These are phyloP conservation scores for Pseudomassariella vexata DNA, from an alignment of 2,329 filamentous ascomycete genomes.

Conservation along the genomic window DNA sequence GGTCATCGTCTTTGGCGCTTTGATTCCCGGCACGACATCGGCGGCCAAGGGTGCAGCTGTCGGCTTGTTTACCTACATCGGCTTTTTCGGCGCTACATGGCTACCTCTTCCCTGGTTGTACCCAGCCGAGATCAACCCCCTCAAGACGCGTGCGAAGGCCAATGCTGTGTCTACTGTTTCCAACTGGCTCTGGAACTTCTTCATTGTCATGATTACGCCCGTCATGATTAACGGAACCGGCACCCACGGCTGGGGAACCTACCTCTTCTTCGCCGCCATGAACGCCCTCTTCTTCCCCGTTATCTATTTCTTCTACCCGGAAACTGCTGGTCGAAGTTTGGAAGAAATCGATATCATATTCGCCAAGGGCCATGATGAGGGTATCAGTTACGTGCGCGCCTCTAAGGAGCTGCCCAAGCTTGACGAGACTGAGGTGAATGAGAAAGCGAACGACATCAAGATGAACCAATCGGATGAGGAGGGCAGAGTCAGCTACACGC, in stretches of 20 bases:
- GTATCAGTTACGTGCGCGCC: conserved; percentile 54
- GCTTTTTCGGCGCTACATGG: conserved; percentile 62
- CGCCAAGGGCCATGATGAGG: conserved; percentile 51
- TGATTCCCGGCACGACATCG: conserved; percentile 58
- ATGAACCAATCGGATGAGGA: too few relatives aligned
- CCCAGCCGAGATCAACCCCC: conserved; percentile 48
- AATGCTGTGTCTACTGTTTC: conserved; percentile 52
- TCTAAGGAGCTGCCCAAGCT: conserved; percentile 51
- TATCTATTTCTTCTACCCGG: conserved; percentile 46
- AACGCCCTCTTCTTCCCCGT: conserved; percentile 29
- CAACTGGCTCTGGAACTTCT: conserved; percentile 48
- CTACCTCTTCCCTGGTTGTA: conserved; percentile 58
- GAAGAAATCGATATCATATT: conserved; percentile 57
- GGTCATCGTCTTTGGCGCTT: conserved; percentile 55
- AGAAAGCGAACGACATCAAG: conserved; percentile 32
- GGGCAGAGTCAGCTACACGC: too few relatives aligned
- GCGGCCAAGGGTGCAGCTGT: conserved; percentile 63
- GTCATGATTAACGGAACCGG: conserved; percentile 55
- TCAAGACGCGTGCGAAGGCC: conserved; percentile 39
- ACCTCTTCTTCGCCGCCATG: conserved; percentile 36
- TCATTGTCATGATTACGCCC: conserved; percentile 56
- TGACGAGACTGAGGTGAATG: conserved; percentile 44
- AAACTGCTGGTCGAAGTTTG: conserved; percentile 41
- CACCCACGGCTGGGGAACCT: conserved; percentile 51
- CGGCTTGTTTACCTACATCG: conserved; percentile 64